phyloP scores from a whole-genome alignment of 2,329 filamentous ascomycete species.

The Paracorniculantispora psalliotae region DNA sequence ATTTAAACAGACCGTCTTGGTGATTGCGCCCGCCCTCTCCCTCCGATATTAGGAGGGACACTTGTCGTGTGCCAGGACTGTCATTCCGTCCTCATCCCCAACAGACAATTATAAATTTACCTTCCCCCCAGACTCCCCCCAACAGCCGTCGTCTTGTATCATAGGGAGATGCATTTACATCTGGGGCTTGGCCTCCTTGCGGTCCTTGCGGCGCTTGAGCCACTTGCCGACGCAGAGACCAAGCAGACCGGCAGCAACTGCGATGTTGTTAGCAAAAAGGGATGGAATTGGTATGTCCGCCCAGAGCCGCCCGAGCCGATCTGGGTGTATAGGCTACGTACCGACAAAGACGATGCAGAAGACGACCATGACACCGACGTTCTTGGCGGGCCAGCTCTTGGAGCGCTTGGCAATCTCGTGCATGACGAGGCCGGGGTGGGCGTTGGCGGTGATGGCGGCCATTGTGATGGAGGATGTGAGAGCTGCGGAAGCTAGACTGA shows the following conservation, averaged over 20 bases:
- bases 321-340: slow-evolving; percentile 21
- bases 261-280: background rate
- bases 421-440: slow-evolving; percentile 33
- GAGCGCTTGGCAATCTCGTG: slow-evolving; percentile 35
- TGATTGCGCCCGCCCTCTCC: background rate
- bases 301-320: slow-evolving; percentile 13
- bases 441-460: slow-evolving; percentile 37
- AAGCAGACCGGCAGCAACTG: slow-evolving; percentile 31
- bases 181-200: slow-evolving; percentile 29
- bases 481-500: background rate
- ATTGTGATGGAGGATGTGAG: slow-evolving; percentile 30
- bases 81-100: slow-evolving; percentile 3
- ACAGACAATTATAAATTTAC: background rate
- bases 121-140: background rate
- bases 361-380: slow-evolving; percentile 39
- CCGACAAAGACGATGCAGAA: slow-evolving; percentile 39
- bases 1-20: background rate
- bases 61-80: slow-evolving; percentile 1
- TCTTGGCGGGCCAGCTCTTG: slow-evolving; percentile 34
- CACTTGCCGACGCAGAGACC: slow-evolving; percentile 29
- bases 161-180: slow-evolving; percentile 17
- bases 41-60: background rate
- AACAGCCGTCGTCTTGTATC: slow-evolving; percentile 1
- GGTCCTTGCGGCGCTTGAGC: slow-evolving; percentile 29
- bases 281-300: background rate